Conservation (phyloP, 345 rosid species). For the Ceriops decandra region DNA sequence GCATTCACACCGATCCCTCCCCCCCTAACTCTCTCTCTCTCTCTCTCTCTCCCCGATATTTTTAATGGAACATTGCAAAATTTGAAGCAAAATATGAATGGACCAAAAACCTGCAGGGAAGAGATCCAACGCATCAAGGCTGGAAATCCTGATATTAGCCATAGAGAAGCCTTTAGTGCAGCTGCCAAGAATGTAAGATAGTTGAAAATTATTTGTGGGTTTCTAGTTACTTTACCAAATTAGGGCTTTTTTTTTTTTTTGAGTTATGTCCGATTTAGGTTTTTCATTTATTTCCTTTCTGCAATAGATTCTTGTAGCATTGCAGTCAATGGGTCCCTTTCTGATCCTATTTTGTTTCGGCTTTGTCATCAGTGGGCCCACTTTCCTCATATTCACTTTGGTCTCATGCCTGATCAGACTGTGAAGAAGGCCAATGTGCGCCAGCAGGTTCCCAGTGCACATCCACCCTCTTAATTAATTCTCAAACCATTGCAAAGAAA, state of each 20-base stretch:
- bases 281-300: conserved; percentile 6
- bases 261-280: conserved; percentile 14
- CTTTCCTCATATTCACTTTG: conserved; percentile 31
- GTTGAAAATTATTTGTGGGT: conserved; percentile 13
- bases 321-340: not conserved
- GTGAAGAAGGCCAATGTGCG: conserved; percentile 21
- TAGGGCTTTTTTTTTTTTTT: conserved; percentile 13
- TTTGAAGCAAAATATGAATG: conserved; percentile 3
- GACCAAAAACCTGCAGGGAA: conserved; percentile 53
- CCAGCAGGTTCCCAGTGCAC: conserved; percentile 15
- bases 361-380: conserved; percentile 28
- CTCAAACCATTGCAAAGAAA: too few species aligned
- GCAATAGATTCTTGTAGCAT: not conserved
- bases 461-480: not conserved
- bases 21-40: not conserved
- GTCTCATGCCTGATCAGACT: conserved; percentile 29
- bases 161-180: conserved; percentile 99
- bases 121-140: conserved; percentile 99
- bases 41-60: not conserved
- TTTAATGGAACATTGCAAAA: not conserved
- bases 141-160: conserved; percentile 96
- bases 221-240: conserved; percentile 27
- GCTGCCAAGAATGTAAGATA: conserved; percentile 97
- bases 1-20: not conserved
- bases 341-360: conserved; percentile 9